Percentiles rank a stretch among this genome's conserved stretches.
These are phyloP conservation scores for Catharanthus roseus DNA, from an alignment of 257 asterid genomes.

Conservation along the genomic window DNA sequence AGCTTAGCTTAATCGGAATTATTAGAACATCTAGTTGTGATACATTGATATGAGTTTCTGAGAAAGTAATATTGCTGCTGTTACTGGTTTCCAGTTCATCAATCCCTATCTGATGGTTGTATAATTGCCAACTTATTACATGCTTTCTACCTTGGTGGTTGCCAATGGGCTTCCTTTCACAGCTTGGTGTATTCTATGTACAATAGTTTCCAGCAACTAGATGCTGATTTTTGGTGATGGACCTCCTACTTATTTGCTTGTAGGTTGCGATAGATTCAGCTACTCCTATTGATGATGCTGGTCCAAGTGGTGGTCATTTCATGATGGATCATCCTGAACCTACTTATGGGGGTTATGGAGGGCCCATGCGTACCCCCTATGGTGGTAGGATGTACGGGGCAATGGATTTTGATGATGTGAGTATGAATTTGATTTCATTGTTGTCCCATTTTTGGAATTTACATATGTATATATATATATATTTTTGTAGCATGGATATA, in stretches of 20 bases:
- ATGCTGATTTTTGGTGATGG: neutral
- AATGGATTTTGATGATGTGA: slow-evolving; percentile 86
- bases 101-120: neutral
- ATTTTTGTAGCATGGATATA: neutral
- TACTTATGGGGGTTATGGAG: slow-evolving; percentile 69
- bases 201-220: neutral
- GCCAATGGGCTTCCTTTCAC: neutral
- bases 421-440: slow-evolving; percentile 26
- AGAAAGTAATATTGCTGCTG: neutral
- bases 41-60: neutral
- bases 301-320: slow-evolving; percentile 59
- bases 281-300: slow-evolving; percentile 93
- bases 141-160: neutral
- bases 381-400: slow-evolving; percentile 90
- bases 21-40: neutral
- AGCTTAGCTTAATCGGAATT: neutral
- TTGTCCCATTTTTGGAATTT: neutral
- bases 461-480: too few species aligned
- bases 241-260: slow-evolving; percentile 7
- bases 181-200: slow-evolving; percentile 1
- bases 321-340: slow-evolving; percentile 68
- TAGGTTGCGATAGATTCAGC: slow-evolving; percentile 99
- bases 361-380: slow-evolving; percentile 75
- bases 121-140: neutral
- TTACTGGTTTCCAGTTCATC: neutral